These are phyloP conservation scores for Salix suchowensis DNA, from an alignment of 345 rosid genomes.

Conservation along the genomic window DNA sequence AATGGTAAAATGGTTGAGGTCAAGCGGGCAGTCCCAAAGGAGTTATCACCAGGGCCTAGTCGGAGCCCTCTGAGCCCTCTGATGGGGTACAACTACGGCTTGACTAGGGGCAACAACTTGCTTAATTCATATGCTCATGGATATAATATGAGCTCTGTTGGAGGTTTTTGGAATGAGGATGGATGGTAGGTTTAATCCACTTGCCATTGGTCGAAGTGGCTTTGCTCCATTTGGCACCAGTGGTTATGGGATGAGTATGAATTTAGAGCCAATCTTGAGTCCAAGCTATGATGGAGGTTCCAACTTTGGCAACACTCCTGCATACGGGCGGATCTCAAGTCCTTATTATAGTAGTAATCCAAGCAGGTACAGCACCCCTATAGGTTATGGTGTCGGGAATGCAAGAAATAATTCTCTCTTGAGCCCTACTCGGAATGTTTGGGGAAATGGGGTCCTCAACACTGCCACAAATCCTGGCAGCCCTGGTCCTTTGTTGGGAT, in stretches of 20 bases:
- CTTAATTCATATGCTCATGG: slow-evolving; percentile 69
- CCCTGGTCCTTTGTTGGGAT: slow-evolving; percentile 41
- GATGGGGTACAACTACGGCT: slow-evolving; percentile 53
- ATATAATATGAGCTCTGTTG: slow-evolving; percentile 48
- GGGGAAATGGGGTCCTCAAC: slow-evolving; percentile 70
- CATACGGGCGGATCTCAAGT: slow-evolving; percentile 56
- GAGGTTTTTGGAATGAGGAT: slow-evolving; percentile 56
- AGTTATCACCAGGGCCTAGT: slow-evolving; percentile 57
- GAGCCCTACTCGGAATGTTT: slow-evolving; percentile 58
- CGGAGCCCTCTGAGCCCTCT: slow-evolving; percentile 74
- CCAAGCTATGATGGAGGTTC: slow-evolving; percentile 58
- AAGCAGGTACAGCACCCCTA: slow-evolving; percentile 62
- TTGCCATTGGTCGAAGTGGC: slow-evolving; percentile 55
- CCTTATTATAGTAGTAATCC: slow-evolving; percentile 56
- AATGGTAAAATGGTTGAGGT: slow-evolving; percentile 99
- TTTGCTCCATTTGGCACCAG: slow-evolving; percentile 49
- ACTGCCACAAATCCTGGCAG: slow-evolving; percentile 38
- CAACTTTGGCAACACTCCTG: slow-evolving; percentile 52
- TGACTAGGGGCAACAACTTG: slow-evolving; percentile 58
- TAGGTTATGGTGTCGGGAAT: slow-evolving; percentile 48
- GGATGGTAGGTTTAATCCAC: slow-evolving; percentile 79
- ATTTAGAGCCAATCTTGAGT: slow-evolving; percentile 61
- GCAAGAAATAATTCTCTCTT: slow-evolving; percentile 58
- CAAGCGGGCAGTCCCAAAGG: slow-evolving; percentile 95
- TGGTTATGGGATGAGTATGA: slow-evolving; percentile 67